phyloP scores from a whole-genome alignment of 2,329 filamentous ascomycete genomes.

The Catunica adiposa region DNA sequence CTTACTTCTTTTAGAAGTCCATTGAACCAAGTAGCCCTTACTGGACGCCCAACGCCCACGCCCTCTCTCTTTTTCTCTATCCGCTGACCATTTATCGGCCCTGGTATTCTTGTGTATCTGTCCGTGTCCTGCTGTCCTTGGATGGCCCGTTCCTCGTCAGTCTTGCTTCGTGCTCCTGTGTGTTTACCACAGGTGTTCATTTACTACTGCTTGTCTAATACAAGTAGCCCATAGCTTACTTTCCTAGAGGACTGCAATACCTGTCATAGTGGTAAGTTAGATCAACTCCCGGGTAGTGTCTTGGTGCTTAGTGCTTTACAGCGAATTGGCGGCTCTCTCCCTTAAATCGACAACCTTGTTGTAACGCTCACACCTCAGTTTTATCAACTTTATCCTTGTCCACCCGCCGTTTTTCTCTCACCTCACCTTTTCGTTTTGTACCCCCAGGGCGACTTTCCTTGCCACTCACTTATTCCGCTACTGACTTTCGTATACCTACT shows the following conservation, averaged over 20 bases:
- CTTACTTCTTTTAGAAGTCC: not conserved
- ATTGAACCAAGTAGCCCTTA: not conserved
- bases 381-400: not conserved
- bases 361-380: not conserved
- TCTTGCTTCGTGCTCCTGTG: not conserved
- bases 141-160: not conserved
- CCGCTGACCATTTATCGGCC: not conserved
- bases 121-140: conserved; percentile 1
- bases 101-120: not conserved
- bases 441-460: not conserved
- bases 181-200: not conserved
- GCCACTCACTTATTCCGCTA: conserved; percentile 3
- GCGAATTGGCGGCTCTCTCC: not conserved
- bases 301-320: too few species aligned
- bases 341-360: not conserved
- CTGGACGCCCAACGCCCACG: not conserved
- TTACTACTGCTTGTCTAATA: not conserved
- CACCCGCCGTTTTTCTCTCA: not conserved
- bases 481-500: conserved; percentile 12
- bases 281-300: too few species aligned
- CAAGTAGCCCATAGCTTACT: too few species aligned
- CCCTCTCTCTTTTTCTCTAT: not conserved
- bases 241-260: too few species aligned
- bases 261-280: too few species aligned
- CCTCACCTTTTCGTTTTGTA: not conserved